Percentiles rank a stretch among this genome's conserved stretches.
Evolutionary conservation across 2,329 filamentous ascomycete species (phyloP).

Genomic region (Penicillium sp.): DNA sequence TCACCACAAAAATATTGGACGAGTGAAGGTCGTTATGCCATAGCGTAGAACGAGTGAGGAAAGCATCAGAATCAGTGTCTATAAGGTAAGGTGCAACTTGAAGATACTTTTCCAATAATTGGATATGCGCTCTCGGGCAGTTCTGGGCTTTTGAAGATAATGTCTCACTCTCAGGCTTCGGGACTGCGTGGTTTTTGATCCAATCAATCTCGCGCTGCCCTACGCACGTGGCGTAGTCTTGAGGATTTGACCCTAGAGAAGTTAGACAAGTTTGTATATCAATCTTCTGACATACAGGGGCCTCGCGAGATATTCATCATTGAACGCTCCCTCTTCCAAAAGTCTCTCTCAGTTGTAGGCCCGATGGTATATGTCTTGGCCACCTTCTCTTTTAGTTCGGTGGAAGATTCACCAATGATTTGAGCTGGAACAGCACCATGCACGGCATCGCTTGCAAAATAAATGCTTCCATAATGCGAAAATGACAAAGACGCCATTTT

Average conservation of each 20-base stretch:
- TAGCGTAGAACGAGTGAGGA: constrained; percentile 28
- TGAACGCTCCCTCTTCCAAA: constrained; percentile 35
- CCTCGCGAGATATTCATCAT: constrained; percentile 35
- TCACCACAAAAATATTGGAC: constrained; percentile 37
- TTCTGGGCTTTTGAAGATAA: constrained; percentile 24
- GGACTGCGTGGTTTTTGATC: constrained; percentile 28
- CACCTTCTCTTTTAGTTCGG: constrained; percentile 28
- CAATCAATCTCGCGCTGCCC: constrained; percentile 33
- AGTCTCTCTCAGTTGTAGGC: constrained; percentile 31
- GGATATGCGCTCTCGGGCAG: constrained; percentile 28
- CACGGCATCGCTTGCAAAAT: constrained; percentile 31
- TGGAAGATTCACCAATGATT: constrained; percentile 22
- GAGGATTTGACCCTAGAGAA: constrained; percentile 29
- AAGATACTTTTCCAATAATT: constrained; percentile 32
- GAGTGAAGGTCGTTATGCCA: constrained; percentile 40
- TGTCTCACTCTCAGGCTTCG: constrained; percentile 21
- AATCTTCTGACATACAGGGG: constrained; percentile 30
- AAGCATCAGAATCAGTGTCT: constrained; percentile 17
- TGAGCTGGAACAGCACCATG: constrained; percentile 28
- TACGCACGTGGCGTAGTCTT: constrained; percentile 31
- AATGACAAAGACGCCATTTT: constrained; percentile 37
- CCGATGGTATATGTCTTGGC: constrained; percentile 34
- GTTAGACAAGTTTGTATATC: constrained; percentile 7
- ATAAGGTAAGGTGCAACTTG: constrained; percentile 29
- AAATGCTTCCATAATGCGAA: constrained; percentile 35